A percentile compares a stretch with the other conserved stretches of the same genome.
Evolutionary conservation across 1,284 basidiomycete species (phyloP).

Genomic region (Hemileia vastatrix): DNA sequence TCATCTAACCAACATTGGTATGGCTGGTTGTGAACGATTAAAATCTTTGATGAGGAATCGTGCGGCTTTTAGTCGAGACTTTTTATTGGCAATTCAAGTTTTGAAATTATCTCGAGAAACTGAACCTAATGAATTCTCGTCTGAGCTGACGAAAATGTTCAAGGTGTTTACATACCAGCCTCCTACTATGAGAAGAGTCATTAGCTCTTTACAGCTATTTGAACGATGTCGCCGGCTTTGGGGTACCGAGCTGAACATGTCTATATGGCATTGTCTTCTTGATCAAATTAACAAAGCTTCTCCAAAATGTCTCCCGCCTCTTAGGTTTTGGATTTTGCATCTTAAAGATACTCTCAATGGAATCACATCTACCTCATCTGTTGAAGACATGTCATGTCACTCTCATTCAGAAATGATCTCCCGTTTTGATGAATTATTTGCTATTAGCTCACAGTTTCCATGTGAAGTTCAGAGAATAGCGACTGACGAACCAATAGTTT

Average conservation of each 20-base stretch:
- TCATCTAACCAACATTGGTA: slow-evolving; percentile 14
- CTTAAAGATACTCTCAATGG: too few relatives aligned
- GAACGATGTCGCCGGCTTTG: neutral
- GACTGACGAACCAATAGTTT: neutral
- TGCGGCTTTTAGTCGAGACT: too few relatives aligned
- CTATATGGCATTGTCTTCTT: neutral
- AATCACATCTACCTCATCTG: neutral
- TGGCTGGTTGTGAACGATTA: slow-evolving; percentile 18
- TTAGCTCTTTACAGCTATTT: slow-evolving; percentile 9
- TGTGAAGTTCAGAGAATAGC: neutral
- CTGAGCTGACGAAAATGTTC: slow-evolving; percentile 4
- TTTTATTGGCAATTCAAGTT: slow-evolving; percentile 5
- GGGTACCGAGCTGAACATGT: neutral
- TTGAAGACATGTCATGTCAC: neutral
- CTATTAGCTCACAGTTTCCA: neutral
- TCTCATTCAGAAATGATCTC: neutral
- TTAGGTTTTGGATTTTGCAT: too few relatives aligned
- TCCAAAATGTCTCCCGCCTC: neutral
- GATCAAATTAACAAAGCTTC: neutral
- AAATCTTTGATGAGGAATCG: slow-evolving; percentile 19
- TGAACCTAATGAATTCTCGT: neutral
- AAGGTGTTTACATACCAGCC: neutral
- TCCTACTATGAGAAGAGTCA: slow-evolving; percentile 6
- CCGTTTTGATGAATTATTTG: neutral
- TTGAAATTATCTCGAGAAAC: slow-evolving; percentile 6